Evolutionary conservation across 176 grass and related monocot species (phyloP).

Genomic region (Juncus inflexus): DNA sequence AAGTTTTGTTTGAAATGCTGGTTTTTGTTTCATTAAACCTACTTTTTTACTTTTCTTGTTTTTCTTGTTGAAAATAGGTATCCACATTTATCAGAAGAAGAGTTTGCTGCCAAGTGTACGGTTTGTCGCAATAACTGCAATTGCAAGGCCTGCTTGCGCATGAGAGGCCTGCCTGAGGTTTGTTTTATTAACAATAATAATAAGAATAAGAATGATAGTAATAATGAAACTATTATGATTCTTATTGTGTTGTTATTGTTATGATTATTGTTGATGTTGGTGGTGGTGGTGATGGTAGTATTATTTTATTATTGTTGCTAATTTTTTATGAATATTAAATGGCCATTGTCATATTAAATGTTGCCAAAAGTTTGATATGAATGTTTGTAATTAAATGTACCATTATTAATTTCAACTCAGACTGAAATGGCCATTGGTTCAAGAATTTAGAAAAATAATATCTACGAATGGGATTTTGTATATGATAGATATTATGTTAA

Average conservation of each 20-base stretch:
- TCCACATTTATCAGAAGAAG: constrained; percentile 46
- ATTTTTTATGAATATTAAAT: neutral
- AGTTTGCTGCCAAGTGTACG: constrained; percentile 46
- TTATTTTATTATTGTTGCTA: neutral
- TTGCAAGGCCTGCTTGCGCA: constrained; percentile 61
- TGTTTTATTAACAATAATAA: neutral
- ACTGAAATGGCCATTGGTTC: no score
- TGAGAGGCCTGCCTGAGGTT: constrained; percentile 42
- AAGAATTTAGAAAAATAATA: no score
- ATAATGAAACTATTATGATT: constrained; percentile 2
- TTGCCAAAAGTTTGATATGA: neutral
- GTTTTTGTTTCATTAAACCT: neutral
- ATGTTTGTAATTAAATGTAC: no score
- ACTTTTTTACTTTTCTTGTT: neutral
- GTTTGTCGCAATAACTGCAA: constrained; percentile 66
- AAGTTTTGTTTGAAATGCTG: neutral
- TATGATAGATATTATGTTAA: no score
- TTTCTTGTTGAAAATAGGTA: constrained; percentile 49
- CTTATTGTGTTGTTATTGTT: constrained; percentile 1
- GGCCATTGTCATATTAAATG: neutral
- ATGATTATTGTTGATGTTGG: constrained; percentile 7
- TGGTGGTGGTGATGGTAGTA: neutral
- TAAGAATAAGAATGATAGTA: no score
- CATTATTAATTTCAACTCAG: no score
- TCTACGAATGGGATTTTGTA: no score